Conservation (phyloP, 1,284 basidiomycete species). For the Cryptococcus amylolentus region DNA sequence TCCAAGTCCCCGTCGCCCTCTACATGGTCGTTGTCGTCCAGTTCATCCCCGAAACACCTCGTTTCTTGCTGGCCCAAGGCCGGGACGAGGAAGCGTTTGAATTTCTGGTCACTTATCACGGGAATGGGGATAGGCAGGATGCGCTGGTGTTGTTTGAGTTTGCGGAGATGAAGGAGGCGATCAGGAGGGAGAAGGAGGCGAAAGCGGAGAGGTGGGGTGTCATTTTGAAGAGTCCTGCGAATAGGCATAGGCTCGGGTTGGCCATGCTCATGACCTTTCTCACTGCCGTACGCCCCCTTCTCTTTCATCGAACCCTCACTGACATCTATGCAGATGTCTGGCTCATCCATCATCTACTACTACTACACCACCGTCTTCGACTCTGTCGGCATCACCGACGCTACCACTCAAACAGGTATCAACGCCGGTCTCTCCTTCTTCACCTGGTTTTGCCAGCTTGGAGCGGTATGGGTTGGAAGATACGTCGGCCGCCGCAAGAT, state of each 20-base stretch:
- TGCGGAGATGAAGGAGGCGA: constrained; percentile 72
- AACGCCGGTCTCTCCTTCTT: constrained; percentile 47
- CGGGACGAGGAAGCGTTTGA: constrained; percentile 65
- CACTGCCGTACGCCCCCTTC: constrained; percentile 19
- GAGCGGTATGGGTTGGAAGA: constrained; percentile 36
- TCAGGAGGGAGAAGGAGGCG: constrained; percentile 60
- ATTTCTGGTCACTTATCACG: constrained; percentile 75
- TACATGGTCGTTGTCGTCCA: constrained; percentile 49
- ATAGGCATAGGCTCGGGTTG: constrained; percentile 43
- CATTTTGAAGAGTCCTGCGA: constrained; percentile 36
- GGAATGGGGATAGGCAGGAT: constrained; percentile 61
- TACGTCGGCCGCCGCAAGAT: constrained; percentile 42
- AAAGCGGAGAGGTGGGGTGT: constrained; percentile 45
- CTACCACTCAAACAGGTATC: constrained; percentile 49
- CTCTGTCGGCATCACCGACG: constrained; percentile 47
- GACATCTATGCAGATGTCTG: constrained; percentile 7
- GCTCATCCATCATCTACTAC: constrained; percentile 48
- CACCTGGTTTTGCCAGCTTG: constrained; percentile 47
- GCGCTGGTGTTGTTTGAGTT: constrained; percentile 72
- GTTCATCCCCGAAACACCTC: constrained; percentile 50
- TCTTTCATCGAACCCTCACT: background rate
- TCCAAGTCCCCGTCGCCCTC: constrained; percentile 45
- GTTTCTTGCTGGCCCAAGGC: constrained; percentile 44
- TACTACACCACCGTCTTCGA: constrained; percentile 48
- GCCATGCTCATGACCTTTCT: constrained; percentile 47